Base-by-base conservation (phyloP, 441 rosid species). In the Corymbia citriodora region DNA sequence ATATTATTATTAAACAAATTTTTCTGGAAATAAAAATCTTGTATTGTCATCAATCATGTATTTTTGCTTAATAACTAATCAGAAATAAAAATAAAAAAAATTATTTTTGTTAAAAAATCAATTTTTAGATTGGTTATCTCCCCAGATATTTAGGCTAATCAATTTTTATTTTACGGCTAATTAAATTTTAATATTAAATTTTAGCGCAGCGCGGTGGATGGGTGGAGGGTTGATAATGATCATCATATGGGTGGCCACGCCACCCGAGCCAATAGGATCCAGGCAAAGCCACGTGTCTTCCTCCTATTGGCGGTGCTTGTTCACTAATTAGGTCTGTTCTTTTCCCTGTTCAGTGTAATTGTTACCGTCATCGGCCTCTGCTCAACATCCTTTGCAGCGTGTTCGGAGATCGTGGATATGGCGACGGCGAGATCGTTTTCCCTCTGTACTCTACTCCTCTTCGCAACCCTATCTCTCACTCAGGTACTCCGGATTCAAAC, bases 401-500 rank as follows among this genome's bases (percentile, higher is more conserved):
- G 85, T 52, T 45, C 85, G 52, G 52, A 19, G 88, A 55, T 15
- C 70, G 88, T 31, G 61, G 65, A 87, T 23, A 82, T 48, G 63
- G 90, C 86, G 90, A 96, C 90, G 89, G 48, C 92, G 87, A 93
- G 90, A 90, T 92, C 92, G n/a, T 48, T 86, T 48, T 88, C 93
- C 89, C 81, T 94, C 31, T 93, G 90, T 63, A 55, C 93, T 36
- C 59, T 95, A 29, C 40, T 93, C 88, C 72, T 95, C n/a, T 14
- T 93, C 70, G 95, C 93, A 59, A n/a, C 95, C 87, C 29, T 93
- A 57, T 52, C 91, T 40, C 90, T 89, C 16, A 70, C 92, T 79
- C 93, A 94, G 96, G 96, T 96, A 88, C 86, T 45, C 11, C n/a
- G 50, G 50, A 50, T 50, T 61, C 88, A 70, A 87, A 23, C 88